Evolutionary conservation across 2,329 filamentous ascomycete species (phyloP), one percentile per base, ranked within the genome.

Genomic region (Pyricularia grisea): DNA sequence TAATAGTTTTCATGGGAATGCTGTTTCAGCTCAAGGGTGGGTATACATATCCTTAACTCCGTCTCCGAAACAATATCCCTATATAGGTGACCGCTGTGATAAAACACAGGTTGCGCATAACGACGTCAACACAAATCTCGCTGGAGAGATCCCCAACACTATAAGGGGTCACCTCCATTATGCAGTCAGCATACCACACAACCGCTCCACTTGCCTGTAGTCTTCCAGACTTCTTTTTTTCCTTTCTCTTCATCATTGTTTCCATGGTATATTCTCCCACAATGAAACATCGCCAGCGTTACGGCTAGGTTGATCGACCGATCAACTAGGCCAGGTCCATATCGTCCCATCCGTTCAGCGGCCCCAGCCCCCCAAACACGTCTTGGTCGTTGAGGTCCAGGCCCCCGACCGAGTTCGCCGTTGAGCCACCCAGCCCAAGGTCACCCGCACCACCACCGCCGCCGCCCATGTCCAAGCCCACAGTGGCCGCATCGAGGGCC

Each of bases 321-420:
- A 12, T 12, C 58, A 12, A 30, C 36, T 28, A 67, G 25, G 11
- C 55, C 63, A 70, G 60, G 20, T 72, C 68, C 67, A 73, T 61
- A 64, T 74, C 72, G 3, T 72, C 71, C 72, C 71, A 74, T 55
- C 72, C 72, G 23, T 72, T 70, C 20, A 74, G 68, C 68, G 73
- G 64, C 33, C 73, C 71, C 36, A 73, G 68, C 28, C 73, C 72
- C n/a, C 71, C 69, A 69, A 73, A 73, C 69, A 73, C 71, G 69
- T 72, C 71, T 69, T 70, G 70, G 68, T 73, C 73, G 7, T 66
- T 66, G 55, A 65, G 66, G 23, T 72, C 71, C 1, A 71, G 68
- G 2, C 68, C 68, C 20, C 68, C 68, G 27, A 67, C 68, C 27
- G 68, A 69, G 66, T 69, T 69, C 6, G 68, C 27, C 68, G 66